A percentile compares a stretch with the other conserved stretches of the same genome.
These are phyloP conservation scores for Eleusine indica DNA, from an alignment of 176 grass and related monocot genomes.

Conservation along the genomic window DNA sequence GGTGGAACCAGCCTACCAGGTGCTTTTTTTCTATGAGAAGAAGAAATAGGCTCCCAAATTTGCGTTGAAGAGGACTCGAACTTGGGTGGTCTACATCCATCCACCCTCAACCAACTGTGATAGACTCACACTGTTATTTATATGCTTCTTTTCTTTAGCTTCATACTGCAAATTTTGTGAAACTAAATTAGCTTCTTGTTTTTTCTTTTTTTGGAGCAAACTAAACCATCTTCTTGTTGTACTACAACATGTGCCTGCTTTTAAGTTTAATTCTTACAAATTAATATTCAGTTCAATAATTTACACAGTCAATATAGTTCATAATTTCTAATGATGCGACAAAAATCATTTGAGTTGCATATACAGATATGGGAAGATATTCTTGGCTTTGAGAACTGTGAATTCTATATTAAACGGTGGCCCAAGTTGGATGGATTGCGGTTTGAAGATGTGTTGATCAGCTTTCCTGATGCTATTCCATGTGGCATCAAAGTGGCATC, in stretches of 20 bases:
- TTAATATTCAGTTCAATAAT: constrained; percentile 11
- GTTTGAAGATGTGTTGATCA: constrained; percentile 79
- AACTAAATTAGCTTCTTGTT: neutral
- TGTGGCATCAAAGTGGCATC: constrained; percentile 80
- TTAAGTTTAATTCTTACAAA: neutral
- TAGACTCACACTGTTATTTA: neutral
- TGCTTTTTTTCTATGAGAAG: neutral
- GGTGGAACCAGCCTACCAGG: neutral
- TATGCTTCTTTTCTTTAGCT: constrained; percentile 4
- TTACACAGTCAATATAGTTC: constrained; percentile 13
- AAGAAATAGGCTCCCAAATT: neutral
- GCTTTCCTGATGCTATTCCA: constrained; percentile 81
- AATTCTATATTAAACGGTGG: constrained; percentile 89
- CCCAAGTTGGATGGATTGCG: constrained; percentile 70
- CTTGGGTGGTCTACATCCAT: neutral
- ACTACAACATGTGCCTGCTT: neutral
- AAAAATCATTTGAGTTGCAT: constrained; percentile 33
- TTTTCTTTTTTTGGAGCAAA: too few species aligned
- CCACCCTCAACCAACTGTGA: neutral
- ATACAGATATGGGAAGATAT: constrained; percentile 85
- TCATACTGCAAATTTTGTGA: constrained; percentile 1
- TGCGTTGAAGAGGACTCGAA: neutral
- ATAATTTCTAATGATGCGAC: constrained; percentile 25
- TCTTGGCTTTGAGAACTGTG: constrained; percentile 84
- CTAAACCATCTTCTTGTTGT: neutral